Evolutionary conservation across 495 filamentous ascomycete genomes (phyloP), one percentile per base, ranked within the genome.

Genomic region (Rostrohypoxylon terebratum): DNA sequence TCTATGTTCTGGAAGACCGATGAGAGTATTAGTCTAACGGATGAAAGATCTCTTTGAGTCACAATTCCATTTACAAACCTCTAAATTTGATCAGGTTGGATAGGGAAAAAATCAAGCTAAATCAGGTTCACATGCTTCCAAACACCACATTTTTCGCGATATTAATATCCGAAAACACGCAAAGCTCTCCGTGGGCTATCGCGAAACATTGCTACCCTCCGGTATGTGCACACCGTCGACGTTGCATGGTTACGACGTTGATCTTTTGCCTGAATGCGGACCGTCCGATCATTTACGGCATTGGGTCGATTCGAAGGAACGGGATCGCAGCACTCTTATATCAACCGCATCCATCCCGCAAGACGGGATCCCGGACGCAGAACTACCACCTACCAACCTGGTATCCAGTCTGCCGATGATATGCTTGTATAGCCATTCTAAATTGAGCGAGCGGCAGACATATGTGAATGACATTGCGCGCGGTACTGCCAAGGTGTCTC

Each of bases 221-320:
- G 55, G 36, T 62, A 62, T 31, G 66, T 34, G 50, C 6, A 51
- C 40, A 50, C 10, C 4, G 36, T 42, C 33, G 20, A 44, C 42
- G 71, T 69, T 42, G 66, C 33, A 73, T 31, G 6, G 45, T 2
- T 73, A 55, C 61, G 28, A 73, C 71, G 23, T 59, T 14, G 57
- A 53, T 33, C 2, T 69, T 69, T 66, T 66, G 71, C 60, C 71
- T 73, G 61, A 73, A 73, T 69, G 60, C 38, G 57, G 25, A 13
- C 10, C 33, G 55, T 42, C 65, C 60, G 65, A 73, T 73, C 71
- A 51, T 58, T 73, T 73, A 61, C 71, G 65, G 21, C 13, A 60
- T 69, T 64, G 36, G 71, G 71, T 34, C 55, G 31, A 28, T 53
- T 55, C 38, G 48, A 61, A 45, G 61, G 60, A 42, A 59, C 42